A percentile compares a stretch with the other conserved stretches of the same genome.
Evolutionary conservation across 495 filamentous ascomycete species (phyloP).

Genomic region (Aspergillus sclerotioniger): DNA sequence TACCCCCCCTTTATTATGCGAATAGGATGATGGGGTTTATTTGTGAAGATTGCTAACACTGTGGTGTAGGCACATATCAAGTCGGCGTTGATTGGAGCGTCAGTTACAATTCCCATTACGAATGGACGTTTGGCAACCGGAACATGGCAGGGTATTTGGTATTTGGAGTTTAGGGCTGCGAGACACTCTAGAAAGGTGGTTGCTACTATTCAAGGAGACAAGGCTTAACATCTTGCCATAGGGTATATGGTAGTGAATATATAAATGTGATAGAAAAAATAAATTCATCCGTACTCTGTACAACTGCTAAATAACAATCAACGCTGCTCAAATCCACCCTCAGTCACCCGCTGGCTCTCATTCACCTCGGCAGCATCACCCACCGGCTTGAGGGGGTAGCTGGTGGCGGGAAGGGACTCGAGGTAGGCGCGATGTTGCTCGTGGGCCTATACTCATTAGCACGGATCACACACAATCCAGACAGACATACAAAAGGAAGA

Average conservation of each 20-base stretch:
- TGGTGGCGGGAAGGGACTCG: slow-evolving; percentile 71
- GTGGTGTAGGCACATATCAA: slow-evolving; percentile 78
- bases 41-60: not conserved
- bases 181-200: slow-evolving; percentile 79
- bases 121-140: slow-evolving; percentile 74
- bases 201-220: slow-evolving; percentile 93
- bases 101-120: slow-evolving; percentile 82
- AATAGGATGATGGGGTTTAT: not conserved
- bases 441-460: slow-evolving; percentile 60
- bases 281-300: slow-evolving; percentile 21
- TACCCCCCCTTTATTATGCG: no score
- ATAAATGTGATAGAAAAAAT: no score
- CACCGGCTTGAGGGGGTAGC: slow-evolving; percentile 66
- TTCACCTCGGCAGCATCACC: slow-evolving; percentile 52
- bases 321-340: slow-evolving; percentile 52
- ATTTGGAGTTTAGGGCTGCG: slow-evolving; percentile 79
- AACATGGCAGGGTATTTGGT: slow-evolving; percentile 87
- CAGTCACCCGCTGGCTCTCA: slow-evolving; percentile 53
- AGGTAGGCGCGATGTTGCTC: slow-evolving; percentile 81
- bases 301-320: slow-evolving; percentile 31
- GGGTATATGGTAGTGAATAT: slow-evolving; percentile 5
- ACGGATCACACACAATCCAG: not conserved
- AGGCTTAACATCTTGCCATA: no score
- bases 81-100: slow-evolving; percentile 81
- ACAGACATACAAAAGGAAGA: slow-evolving; percentile 78